A percentile compares a stretch with the other conserved stretches of the same genome.
Conservation (phyloP, 2,329 filamentous ascomycete genomes). For the Colletotrichum orbiculare region DNA sequence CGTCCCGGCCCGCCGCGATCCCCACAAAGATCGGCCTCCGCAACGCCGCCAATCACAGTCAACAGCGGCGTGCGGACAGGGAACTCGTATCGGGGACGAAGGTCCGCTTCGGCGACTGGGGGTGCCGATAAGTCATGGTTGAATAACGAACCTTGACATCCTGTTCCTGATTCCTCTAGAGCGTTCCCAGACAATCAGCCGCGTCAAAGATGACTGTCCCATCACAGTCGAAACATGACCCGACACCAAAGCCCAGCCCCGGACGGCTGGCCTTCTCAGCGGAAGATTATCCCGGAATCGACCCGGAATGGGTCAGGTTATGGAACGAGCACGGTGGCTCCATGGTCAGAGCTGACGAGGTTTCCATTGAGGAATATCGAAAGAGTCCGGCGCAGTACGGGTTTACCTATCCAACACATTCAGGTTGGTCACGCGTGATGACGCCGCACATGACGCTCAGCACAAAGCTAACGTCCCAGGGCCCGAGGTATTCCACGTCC, state of each 20-base stretch:
- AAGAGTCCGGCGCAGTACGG: conserved; percentile 42
- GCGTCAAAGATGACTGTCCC: conserved; percentile 10
- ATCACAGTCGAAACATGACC: not conserved
- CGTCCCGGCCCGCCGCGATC: too few species aligned
- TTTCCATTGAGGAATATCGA: conserved; percentile 43
- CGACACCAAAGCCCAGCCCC: not conserved
- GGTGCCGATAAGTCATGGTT: too few species aligned
- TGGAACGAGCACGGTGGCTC: conserved; percentile 44
- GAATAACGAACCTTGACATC: too few species aligned
- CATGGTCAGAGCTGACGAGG: conserved; percentile 43
- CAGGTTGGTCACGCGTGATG: conserved; percentile 24
- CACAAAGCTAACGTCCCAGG: not conserved
- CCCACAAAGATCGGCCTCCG: too few species aligned
- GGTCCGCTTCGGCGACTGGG: conserved; percentile 36
- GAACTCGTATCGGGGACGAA: conserved; percentile 43
- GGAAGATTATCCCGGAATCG: conserved; percentile 38
- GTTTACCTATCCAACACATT: conserved; percentile 44
- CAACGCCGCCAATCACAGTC: too few species aligned
- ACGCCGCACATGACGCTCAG: not conserved
- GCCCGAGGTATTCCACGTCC: conserved; percentile 23
- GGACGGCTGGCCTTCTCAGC: conserved; percentile 19
- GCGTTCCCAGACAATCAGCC: not conserved
- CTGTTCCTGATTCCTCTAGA: not conserved
- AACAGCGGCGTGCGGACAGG: conserved; percentile 42
- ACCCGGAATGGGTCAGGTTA: conserved; percentile 43